Percentiles rank a stretch among this genome's conserved stretches.
phyloP scores from a whole-genome alignment of 1,139 yeast species.

The Komagataea norvegica region DNA sequence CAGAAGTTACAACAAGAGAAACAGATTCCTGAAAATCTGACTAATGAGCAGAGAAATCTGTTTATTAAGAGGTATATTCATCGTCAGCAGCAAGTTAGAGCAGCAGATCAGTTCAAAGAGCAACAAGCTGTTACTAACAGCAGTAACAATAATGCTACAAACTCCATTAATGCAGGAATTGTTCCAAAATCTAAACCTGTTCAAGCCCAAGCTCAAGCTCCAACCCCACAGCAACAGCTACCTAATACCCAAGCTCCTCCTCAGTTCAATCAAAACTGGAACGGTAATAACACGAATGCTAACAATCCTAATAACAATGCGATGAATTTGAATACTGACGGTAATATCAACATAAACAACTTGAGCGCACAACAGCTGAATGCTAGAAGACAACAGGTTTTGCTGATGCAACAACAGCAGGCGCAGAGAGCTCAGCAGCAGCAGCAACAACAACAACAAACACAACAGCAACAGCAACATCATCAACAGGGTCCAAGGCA shows the following conservation, averaged over 20 bases:
- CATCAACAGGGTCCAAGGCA: conserved; percentile 8
- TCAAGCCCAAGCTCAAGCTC: conserved; percentile 11
- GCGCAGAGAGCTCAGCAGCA: conserved; percentile 16
- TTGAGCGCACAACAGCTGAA: conserved; percentile 20
- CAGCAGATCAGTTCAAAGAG: conserved; percentile 22
- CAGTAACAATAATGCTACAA: conserved; percentile 1
- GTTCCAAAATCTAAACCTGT: background rate
- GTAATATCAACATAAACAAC: conserved; percentile 10
- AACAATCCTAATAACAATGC: conserved; percentile 2
- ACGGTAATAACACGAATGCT: background rate
- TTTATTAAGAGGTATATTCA: conserved; percentile 22
- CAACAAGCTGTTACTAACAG: conserved; percentile 24
- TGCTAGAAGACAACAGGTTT: conserved; percentile 19
- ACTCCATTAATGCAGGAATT: background rate
- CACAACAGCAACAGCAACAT: conserved; percentile 17
- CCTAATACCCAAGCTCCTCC: background rate
- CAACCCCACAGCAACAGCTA: conserved; percentile 11
- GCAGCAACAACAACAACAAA: conserved; percentile 18
- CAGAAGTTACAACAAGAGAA: conserved; percentile 35
- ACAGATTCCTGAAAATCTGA: conserved; percentile 25
- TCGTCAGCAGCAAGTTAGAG: conserved; percentile 23
- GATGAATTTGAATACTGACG: conserved; percentile 11
- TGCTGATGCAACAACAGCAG: conserved; percentile 15
- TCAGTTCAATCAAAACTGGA: conserved; percentile 9
- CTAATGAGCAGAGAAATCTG: conserved; percentile 22